Evolutionary conservation across 2,329 filamentous ascomycete species (phyloP), one percentile per base, ranked within the genome.

Genomic region (Microascus cirrosus): DNA sequence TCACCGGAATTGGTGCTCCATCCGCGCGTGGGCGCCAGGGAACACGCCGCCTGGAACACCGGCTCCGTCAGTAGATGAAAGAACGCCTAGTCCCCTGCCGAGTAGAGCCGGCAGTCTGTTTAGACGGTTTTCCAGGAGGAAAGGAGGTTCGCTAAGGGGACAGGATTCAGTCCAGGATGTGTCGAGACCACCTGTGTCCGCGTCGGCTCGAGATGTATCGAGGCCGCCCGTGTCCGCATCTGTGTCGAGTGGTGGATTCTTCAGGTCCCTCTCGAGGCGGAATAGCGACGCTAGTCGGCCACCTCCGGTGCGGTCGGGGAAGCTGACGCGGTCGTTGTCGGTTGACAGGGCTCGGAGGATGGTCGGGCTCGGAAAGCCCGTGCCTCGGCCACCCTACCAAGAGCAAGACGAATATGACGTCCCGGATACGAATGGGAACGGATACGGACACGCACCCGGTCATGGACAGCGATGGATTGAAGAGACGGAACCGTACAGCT

Each of bases 1-100:
- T 22, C 87, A 94, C 60, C 83, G 94, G 35, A 99, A 99, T 69
- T 99, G 93, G 89, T 97, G 93, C 69, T 89, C 90, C 2, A 95
- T 99, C 65, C 82, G 89, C 57, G 81, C 89, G 67, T 97, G 95
- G 73, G 77, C 83, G 11, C 91, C 92, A 1, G 90, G 89, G 2
- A 76, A 74, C 36, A 95, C 89, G 1, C 91, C 91, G 13, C 82
- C 84, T 1, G 77, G 80, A 2, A 85, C 87, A 1, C 90, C 89
- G 2, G 79, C 76, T 32, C 71, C 69, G 10, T 76, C 80, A 1
- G 72, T 76, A 53, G 71, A 76, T 60, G 75, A 78, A 45, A 61
- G 73, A 35, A 71, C 68, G 56, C 70, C 73, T 2, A 74, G 66
- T 60, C 73, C 73, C 3, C 71, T 71, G 5, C 66, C 65, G 8